A percentile compares a stretch with the other conserved stretches of the same genome.
Evolutionary conservation across 2,329 filamentous ascomycete genomes (phyloP).

Genomic region (Cladophialophora immunda): DNA sequence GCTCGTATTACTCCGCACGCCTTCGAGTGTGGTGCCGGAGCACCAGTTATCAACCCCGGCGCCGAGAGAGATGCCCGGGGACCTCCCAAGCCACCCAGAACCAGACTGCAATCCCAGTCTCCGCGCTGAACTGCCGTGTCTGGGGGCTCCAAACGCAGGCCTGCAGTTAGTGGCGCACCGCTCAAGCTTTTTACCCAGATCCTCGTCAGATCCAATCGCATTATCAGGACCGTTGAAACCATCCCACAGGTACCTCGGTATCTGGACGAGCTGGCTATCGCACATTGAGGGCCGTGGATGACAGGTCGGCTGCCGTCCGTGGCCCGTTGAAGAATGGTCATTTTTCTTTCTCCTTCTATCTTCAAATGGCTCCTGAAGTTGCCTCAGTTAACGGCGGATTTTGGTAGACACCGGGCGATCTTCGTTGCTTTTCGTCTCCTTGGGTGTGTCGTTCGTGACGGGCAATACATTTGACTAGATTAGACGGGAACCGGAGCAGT

Average conservation of each 20-base stretch:
- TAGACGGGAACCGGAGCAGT: not conserved
- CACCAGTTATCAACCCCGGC: not conserved
- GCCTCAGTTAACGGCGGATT: not conserved
- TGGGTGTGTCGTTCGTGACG: not conserved
- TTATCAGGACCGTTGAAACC: not conserved
- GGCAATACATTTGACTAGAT: not conserved
- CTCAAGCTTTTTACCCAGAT: not conserved
- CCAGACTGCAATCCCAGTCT: not conserved
- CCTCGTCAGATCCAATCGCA: not conserved
- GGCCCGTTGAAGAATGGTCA: not conserved
- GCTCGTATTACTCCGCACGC: not conserved
- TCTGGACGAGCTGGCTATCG: not conserved
- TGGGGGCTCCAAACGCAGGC: not conserved
- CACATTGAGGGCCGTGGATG: not conserved
- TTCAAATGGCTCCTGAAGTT: not conserved
- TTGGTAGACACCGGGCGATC: not conserved
- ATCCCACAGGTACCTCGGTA: not conserved
- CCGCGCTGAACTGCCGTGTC: conserved; percentile 3
- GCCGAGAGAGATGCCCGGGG: not conserved
- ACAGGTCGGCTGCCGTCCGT: not conserved
- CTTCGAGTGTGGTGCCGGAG: not conserved
- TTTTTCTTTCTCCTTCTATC: not conserved
- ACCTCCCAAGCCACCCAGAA: not conserved
- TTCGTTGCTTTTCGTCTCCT: not conserved
- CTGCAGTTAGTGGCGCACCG: not conserved